A percentile compares a stretch with the other conserved stretches of the same genome.
Evolutionary conservation across 805 yeast genomes (phyloP).

Genomic region (Lipomyces starkeyi): DNA sequence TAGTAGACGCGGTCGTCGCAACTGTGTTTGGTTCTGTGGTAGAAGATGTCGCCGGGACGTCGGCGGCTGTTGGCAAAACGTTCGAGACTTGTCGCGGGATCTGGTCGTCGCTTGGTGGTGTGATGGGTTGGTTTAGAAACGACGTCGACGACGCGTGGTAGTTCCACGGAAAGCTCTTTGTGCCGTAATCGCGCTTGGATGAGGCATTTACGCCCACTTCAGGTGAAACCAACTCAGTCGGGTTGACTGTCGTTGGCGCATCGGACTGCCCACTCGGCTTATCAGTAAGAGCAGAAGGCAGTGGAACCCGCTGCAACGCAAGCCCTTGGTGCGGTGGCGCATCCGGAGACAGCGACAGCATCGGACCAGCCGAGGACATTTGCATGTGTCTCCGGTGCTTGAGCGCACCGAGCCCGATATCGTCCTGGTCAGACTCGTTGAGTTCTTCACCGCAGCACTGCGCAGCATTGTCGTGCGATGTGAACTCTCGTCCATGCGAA

Average conservation of each 20-base stretch:
- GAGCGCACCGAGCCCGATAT: conserved; percentile 70
- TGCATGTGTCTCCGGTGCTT: conserved; percentile 32
- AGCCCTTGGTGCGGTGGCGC: conserved; percentile 7
- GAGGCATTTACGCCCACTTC: not conserved
- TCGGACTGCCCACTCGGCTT: conserved; percentile 10
- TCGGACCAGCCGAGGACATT: conserved; percentile 19
- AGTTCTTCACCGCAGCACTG: conserved; percentile 64
- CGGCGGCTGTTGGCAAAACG: not conserved
- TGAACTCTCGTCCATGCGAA: conserved; percentile 72
- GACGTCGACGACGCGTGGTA: conserved; percentile 11
- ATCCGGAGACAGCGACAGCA: conserved; percentile 4
- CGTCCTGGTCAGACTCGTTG: conserved; percentile 61
- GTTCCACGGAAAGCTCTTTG: conserved; percentile 29
- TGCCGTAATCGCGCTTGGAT: conserved; percentile 23
- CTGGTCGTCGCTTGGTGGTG: conserved; percentile 37
- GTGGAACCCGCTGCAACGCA: not conserved
- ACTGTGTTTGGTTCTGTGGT: not conserved
- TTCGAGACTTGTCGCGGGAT: conserved; percentile 30
- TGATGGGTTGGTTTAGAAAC: conserved; percentile 27
- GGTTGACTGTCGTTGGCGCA: not conserved
- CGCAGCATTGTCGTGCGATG: conserved; percentile 78
- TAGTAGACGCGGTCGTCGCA: not conserved
- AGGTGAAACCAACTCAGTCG: not conserved
- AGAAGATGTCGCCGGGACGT: not conserved
- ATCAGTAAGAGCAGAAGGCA: not conserved